phyloP scores from a whole-genome alignment of 2,329 filamentous ascomycete species.

The Pezicula neosporulosa region DNA sequence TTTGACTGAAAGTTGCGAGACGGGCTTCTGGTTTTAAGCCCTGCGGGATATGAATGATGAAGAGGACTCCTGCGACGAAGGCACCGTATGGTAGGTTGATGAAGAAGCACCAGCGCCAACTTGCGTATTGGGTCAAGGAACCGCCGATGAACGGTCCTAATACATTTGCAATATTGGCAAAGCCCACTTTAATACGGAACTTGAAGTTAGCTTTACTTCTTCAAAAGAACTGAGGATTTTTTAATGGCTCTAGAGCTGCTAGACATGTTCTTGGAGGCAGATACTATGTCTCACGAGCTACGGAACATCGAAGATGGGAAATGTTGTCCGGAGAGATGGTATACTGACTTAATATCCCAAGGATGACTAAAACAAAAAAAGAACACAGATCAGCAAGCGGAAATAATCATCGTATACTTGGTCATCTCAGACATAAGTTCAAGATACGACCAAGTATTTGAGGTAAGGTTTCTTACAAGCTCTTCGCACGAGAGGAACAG shows the following conservation, averaged over 20 bases:
- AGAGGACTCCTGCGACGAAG: conserved; percentile 24
- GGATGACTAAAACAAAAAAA: not conserved
- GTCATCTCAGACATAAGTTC: not conserved
- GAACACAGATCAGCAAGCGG: conserved; percentile 1
- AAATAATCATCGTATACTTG: not conserved
- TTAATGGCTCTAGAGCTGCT: not conserved
- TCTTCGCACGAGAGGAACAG: conserved; percentile 7
- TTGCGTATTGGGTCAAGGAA: conserved; percentile 7
- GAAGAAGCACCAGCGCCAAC: conserved; percentile 24
- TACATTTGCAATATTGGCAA: conserved; percentile 4
- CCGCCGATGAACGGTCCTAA: conserved; percentile 10
- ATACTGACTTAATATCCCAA: not conserved
- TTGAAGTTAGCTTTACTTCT: not conserved
- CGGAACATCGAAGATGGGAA: too few species aligned
- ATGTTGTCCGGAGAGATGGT: not conserved
- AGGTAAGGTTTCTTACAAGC: conserved; percentile 2
- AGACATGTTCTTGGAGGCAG: too few species aligned
- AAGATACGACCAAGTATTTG: not conserved
- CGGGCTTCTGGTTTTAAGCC: conserved; percentile 5
- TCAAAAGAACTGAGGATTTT: not conserved
- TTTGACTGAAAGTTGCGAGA: not conserved
- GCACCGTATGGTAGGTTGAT: conserved; percentile 37
- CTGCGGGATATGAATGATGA: conserved; percentile 32
- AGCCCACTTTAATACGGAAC: not conserved
- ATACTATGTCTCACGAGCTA: too few species aligned